Conservation (phyloP, 805 yeast genomes). For the Zygotorulaspora florentina region DNA sequence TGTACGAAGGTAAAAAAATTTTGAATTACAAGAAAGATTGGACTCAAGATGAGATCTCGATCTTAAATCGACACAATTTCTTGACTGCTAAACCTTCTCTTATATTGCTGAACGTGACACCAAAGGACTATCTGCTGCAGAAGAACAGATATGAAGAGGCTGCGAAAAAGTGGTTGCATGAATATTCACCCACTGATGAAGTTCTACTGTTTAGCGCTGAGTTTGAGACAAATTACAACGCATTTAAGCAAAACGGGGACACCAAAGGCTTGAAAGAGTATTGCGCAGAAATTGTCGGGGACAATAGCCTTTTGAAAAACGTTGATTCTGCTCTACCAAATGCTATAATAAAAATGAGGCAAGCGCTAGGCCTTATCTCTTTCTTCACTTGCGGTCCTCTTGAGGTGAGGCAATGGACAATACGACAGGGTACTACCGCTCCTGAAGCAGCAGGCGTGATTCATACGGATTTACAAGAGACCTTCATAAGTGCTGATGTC, state of each 20-base stretch:
- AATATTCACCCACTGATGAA: conserved; percentile 61
- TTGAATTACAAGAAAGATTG: conserved; percentile 58
- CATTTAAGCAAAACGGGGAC: conserved; percentile 30
- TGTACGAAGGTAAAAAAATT: conserved; percentile 51
- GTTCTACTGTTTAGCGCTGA: conserved; percentile 66
- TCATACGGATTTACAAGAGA: conserved; percentile 77
- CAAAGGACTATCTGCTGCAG: conserved; percentile 56
- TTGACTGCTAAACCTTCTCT: conserved; percentile 88
- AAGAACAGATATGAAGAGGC: conserved; percentile 47
- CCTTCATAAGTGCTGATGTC: conserved; percentile 76
- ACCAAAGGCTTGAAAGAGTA: conserved; percentile 14
- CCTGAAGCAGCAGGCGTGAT: conserved; percentile 90
- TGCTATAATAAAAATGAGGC: conserved; percentile 62
- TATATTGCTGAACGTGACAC: conserved; percentile 67
- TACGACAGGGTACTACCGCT: conserved; percentile 69
- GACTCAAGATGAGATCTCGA: conserved; percentile 59
- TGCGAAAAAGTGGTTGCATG: conserved; percentile 62
- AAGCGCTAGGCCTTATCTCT: conserved; percentile 65
- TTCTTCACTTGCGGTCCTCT: conserved; percentile 83
- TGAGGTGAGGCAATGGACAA: conserved; percentile 88
- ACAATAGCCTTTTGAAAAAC: conserved; percentile 29
- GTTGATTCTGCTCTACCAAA: conserved; percentile 54
- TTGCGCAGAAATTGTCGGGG: conserved; percentile 31
- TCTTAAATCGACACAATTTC: conserved; percentile 66
- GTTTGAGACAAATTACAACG: conserved; percentile 39